Percentiles rank a stretch among this genome's conserved stretches.
Evolutionary conservation across 1,284 basidiomycete species (phyloP).

Genomic region (Inonotus hispidus): DNA sequence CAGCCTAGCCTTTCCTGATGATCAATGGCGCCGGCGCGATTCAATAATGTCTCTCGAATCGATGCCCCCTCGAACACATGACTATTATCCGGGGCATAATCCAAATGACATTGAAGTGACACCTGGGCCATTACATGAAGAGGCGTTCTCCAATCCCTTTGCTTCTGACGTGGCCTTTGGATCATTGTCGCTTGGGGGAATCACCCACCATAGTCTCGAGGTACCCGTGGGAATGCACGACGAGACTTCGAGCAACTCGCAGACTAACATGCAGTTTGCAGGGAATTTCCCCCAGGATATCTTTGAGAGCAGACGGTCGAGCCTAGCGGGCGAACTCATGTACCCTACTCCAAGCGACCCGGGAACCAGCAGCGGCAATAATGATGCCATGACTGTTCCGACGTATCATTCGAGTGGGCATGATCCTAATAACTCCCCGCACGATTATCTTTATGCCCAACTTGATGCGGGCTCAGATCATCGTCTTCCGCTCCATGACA

Average conservation of each 20-base stretch:
- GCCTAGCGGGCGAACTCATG: background rate
- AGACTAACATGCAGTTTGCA: background rate
- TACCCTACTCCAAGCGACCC: background rate
- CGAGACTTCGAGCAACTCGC: background rate
- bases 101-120: background rate
- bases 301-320: background rate
- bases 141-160: slow-evolving; percentile 16
- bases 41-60: slow-evolving; percentile 8
- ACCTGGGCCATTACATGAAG: background rate
- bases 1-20: background rate
- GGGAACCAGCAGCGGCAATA: background rate
- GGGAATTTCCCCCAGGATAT: background rate
- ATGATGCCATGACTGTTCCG: background rate
- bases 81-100: background rate
- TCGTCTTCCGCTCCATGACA: background rate
- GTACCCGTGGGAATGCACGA: background rate
- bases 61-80: background rate
- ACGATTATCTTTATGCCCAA: slow-evolving; percentile 4
- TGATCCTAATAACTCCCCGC: background rate
- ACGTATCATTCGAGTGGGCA: background rate
- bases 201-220: background rate
- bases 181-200: background rate
- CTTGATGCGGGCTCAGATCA: background rate
- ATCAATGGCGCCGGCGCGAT: slow-evolving; percentile 10
- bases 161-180: slow-evolving; percentile 9